Evolutionary conservation across 108 stramenopile species (phyloP), one percentile per base, ranked within the genome.

Genomic region (Skeletonema marinoi): DNA sequence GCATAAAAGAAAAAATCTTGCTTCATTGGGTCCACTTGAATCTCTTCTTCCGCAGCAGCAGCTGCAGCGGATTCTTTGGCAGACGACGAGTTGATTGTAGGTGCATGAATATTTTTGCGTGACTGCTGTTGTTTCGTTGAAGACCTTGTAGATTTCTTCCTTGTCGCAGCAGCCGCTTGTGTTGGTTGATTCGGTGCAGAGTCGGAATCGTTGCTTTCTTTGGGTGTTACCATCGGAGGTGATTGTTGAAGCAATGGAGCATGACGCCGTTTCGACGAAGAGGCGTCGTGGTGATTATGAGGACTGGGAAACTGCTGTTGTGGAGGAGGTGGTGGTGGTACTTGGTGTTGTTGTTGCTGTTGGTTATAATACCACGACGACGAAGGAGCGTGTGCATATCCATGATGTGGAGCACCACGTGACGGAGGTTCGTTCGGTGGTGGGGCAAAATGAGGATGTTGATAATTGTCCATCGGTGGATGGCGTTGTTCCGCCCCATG

Each of bases 1-100:
- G 87, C 87, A 66, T 90, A 96, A 60, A 92, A 93, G 59, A 92
- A 89, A 88, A 93, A 96, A 64, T 93, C 94, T 32, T 92, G 83
- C 74, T 86, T 82, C 80, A 96, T 96, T 41, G 94, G 94, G 41
- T 88, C 85, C 39, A 96, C 92, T 65, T 65, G 48, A 30, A 70
- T 68, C 25, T 84, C 83, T n/a, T 80, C 74, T 41, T 61, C 62
- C 36, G 56, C 68, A 33, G 75, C 79, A 14, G 54, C 71, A 8
- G 70, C 64, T 12, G 61, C 61, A n/a, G 50, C n/a, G 7, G 21
- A 29, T 56, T 73, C 71, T 25, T 44, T 72, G 71, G 44, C 71
- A 30, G 71, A 77, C 29, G 38, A 41, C 59, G 68, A 31, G 31
- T 59, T 78, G 77, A 6, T 3, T 29, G 25, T 46, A 16, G 48